These are phyloP conservation scores for Talaromyces nanjingensis DNA, from an alignment of 495 filamentous ascomycete genomes.

Conservation along the genomic window DNA sequence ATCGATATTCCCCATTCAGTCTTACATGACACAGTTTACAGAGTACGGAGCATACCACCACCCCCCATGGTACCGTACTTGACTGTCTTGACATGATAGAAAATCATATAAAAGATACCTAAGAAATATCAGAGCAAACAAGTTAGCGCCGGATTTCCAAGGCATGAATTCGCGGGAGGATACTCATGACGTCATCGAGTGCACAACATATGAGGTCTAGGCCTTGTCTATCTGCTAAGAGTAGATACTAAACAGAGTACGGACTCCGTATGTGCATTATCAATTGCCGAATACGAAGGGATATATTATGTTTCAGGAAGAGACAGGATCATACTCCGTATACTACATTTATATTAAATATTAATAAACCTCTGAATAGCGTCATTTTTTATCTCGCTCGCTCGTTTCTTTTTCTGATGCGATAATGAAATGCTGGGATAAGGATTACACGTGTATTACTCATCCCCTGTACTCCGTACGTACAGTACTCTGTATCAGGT, in stretches of 20 bases:
- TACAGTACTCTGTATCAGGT: not conserved
- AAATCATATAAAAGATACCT: not conserved
- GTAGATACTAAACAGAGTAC: not conserved
- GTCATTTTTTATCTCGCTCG: not conserved
- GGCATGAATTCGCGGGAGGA: not conserved
- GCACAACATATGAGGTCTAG: not conserved
- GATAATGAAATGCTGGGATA: not conserved
- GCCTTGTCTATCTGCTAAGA: not conserved
- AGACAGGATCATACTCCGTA: not conserved
- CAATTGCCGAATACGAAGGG: not conserved
- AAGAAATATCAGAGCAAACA: not conserved
- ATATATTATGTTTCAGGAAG: not conserved
- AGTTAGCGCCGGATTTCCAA: slow-evolving; percentile 1
- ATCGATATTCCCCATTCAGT: not conserved
- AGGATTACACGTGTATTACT: not conserved
- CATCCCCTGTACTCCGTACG: not conserved
- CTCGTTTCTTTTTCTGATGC: not conserved
- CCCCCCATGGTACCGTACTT: not conserved
- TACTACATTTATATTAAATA: not conserved
- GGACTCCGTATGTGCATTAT: not conserved
- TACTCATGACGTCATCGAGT: not conserved
- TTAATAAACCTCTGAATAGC: not conserved
- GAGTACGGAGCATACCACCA: too few relatives aligned
- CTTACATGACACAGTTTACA: not conserved
- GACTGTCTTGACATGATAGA: not conserved